Base-by-base conservation (phyloP, 2,329 filamentous ascomycete genomes). In the Fusarium sp. region DNA sequence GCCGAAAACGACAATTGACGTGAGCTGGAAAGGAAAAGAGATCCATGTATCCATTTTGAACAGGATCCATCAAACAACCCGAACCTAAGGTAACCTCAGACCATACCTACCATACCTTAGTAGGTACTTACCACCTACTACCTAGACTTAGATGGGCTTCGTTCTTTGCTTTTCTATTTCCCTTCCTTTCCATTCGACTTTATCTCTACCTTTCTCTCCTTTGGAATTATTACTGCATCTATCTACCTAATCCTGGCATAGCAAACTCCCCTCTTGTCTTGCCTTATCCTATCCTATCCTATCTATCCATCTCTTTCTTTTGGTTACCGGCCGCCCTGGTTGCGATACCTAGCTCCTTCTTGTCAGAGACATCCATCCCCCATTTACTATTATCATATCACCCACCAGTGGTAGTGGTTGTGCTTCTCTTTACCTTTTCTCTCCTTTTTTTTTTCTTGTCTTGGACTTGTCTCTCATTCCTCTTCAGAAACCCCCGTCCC, bases 391-490 rank as follows among this genome's bases (percentile, higher is more conserved):
- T 51, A 51, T 51, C 65, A 49, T 46, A 60, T 71, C 67, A 71
- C 36, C 68, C 68, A 65, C 36, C 68, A 69, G 56, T 56, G 50
- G 56, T 62, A 56, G 67, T 58, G 56, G 40, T 26, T 49, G 47
- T 61, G 41, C 42, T 36, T 36, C 47, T 53, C 34, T 23, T 52
- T 46, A 15, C 46, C 47, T 45, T 51, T 34, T 12, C 33, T 46
- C 54, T 47, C 44, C 31, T 61, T 68, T 51, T 36, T 6, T 23
- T 23, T 4, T 23, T 41, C 44, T 53, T 57, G 38, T 16, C 47
- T 51, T 51, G 33, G 23, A 20, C 36, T 55, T 64, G 62, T 70
- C 69, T 72, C 62, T 72, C 69, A 56, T 69, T 70, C 41, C 56
- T 64, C 51, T 13, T 62, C 30, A 56, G 45, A 45, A 53, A 53